Conservation (phyloP, 495 filamentous ascomycete species). For the Hypoxylon rickii region DNA sequence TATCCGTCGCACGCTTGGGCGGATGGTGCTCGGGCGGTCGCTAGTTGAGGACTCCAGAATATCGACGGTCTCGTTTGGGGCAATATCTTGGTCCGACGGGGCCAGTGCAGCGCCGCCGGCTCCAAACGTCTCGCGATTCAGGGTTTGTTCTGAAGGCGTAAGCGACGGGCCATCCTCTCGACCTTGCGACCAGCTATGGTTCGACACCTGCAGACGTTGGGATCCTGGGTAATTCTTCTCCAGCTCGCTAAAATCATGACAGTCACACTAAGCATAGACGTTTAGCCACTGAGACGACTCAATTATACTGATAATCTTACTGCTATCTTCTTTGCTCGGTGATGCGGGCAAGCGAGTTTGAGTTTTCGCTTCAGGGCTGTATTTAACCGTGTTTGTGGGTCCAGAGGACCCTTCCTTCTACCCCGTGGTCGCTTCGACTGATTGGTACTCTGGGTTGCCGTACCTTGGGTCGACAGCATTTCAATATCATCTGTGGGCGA, state of each 20-base stretch:
- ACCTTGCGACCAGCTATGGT: conserved; percentile 10
- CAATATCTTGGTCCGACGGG: conserved; percentile 15
- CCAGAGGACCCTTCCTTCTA: conserved; percentile 34
- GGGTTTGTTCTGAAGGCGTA: conserved; percentile 1
- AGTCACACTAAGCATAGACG: conserved; percentile 29
- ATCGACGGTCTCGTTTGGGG: too few relatives aligned
- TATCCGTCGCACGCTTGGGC: conserved; percentile 16
- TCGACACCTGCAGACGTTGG: background rate
- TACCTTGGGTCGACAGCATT: conserved; percentile 13
- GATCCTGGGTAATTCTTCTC: conserved; percentile 23
- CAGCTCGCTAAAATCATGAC: conserved; percentile 35
- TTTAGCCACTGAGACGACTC: conserved; percentile 10
- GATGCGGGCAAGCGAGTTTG: conserved; percentile 31
- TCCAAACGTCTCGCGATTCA: conserved; percentile 31
- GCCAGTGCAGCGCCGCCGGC: conserved; percentile 23
- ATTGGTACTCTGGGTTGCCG: conserved; percentile 8
- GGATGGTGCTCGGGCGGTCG: conserved; percentile 8
- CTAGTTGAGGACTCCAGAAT: conserved; percentile 1
- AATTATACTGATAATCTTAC: conserved; percentile 18
- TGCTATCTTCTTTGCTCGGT: conserved; percentile 32
- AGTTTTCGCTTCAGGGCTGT: conserved; percentile 37
- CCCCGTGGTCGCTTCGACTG: conserved; percentile 26
- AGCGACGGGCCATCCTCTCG: background rate
- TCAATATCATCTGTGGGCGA: conserved; percentile 27
- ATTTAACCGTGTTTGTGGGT: conserved; percentile 23